These are phyloP conservation scores for Cicer arietinum DNA, from an alignment of 306 rosid species.

Conservation along the genomic window DNA sequence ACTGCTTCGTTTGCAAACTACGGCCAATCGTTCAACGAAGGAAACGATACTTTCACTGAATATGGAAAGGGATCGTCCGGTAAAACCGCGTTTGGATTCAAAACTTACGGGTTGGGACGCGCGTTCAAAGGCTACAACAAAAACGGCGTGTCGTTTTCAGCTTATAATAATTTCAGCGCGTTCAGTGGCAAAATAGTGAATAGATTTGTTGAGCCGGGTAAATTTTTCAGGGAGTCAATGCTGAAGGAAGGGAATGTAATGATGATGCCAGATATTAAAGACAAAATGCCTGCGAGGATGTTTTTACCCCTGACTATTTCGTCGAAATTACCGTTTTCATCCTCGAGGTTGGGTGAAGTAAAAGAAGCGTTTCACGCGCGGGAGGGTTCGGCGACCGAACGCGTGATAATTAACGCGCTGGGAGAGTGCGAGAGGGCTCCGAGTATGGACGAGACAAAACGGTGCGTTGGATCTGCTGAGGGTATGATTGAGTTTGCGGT, in stretches of 20 bases:
- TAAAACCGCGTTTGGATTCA: slow-evolving; percentile 60
- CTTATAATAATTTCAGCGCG: slow-evolving; percentile 55
- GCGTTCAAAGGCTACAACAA: slow-evolving; percentile 59
- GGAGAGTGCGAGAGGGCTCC: slow-evolving; percentile 73
- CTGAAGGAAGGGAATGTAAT: slow-evolving; percentile 70
- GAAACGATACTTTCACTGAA: slow-evolving; percentile 81
- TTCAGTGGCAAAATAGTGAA: slow-evolving; percentile 55
- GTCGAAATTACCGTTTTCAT: slow-evolving; percentile 68
- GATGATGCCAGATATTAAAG: slow-evolving; percentile 75
- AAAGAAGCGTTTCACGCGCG: slow-evolving; percentile 57
- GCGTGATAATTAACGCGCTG: slow-evolving; percentile 51
- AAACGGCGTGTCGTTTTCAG: slow-evolving; percentile 60
- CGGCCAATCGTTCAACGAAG: slow-evolving; percentile 81
- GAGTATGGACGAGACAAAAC: slow-evolving; percentile 72
- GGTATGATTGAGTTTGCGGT: slow-evolving; percentile 77
- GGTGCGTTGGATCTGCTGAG: slow-evolving; percentile 76
- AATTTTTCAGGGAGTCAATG: slow-evolving; percentile 70
- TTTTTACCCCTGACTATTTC: slow-evolving; percentile 67
- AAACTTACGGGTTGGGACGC: slow-evolving; percentile 69
- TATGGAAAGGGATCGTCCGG: slow-evolving; percentile 71
- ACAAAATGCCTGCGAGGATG: slow-evolving; percentile 75
- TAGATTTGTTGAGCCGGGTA: slow-evolving; percentile 66
- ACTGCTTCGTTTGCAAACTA: slow-evolving; percentile 64
- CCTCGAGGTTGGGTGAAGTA: slow-evolving; percentile 30
- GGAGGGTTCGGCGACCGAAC: slow-evolving; percentile 54